Conservation (phyloP, 2,329 filamentous ascomycete genomes). For the Penicillium sp. region DNA sequence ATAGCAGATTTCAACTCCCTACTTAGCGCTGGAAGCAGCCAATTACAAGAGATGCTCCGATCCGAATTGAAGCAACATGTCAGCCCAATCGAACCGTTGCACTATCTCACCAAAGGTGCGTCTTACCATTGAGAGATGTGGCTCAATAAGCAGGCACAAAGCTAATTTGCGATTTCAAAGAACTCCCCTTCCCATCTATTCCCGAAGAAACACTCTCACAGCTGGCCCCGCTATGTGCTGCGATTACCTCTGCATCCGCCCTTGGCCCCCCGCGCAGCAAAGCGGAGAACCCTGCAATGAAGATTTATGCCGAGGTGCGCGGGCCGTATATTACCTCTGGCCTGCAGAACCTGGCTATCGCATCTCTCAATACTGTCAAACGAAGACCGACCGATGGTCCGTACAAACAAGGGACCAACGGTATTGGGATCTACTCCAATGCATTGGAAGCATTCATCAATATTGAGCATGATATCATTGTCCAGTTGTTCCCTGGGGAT, state of each 20-base stretch:
- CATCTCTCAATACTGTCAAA: constrained; percentile 79
- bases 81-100: constrained; percentile 78
- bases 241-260: constrained; percentile 64
- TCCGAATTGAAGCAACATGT: constrained; percentile 76
- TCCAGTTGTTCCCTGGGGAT: constrained; percentile 78
- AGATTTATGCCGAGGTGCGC: constrained; percentile 80
- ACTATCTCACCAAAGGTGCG: constrained; percentile 85
- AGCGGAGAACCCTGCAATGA: constrained; percentile 69
- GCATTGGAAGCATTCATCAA: constrained; percentile 84
- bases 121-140: neutral
- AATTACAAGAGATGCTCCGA: constrained; percentile 82
- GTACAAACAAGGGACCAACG: constrained; percentile 85
- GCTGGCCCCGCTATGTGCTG: constrained; percentile 74
- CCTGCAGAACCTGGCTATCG: constrained; percentile 80
- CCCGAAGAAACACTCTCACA: constrained; percentile 73
- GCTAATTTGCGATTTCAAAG: constrained; percentile 31
- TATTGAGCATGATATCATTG: constrained; percentile 88
- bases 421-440: constrained; percentile 83
- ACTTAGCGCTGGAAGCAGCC: constrained; percentile 73
- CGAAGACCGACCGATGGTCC: constrained; percentile 74
- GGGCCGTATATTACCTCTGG: constrained; percentile 82
- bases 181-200: constrained; percentile 75
- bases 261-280: constrained; percentile 51
- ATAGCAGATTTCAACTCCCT: constrained; percentile 76
- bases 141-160: neutral